A percentile compares a stretch with the other conserved stretches of the same genome.
Evolutionary conservation across 164 flowering plant species (phyloP).

Genomic region (Chimonanthus salicifolius): DNA sequence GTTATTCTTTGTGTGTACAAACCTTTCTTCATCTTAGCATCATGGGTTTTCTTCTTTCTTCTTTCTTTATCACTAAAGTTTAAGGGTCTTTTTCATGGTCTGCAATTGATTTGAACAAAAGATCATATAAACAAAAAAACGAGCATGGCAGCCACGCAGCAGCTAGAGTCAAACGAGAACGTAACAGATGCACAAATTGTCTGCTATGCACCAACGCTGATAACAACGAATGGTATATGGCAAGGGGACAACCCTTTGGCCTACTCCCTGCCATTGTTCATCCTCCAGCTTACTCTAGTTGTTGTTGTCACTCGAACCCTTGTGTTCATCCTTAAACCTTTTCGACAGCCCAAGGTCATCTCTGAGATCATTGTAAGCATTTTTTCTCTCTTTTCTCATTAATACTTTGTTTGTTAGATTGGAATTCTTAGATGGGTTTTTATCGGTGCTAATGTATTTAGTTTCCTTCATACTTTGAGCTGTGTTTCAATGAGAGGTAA

Average conservation of each 20-base stretch:
- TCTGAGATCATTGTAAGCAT: constrained; percentile 22
- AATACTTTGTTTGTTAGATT: too few relatives aligned
- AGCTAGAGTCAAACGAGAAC: not conserved
- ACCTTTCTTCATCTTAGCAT: not conserved
- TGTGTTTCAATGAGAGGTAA: too few relatives aligned
- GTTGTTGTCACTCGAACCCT: constrained; percentile 15
- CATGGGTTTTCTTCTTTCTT: not conserved
- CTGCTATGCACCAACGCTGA: constrained; percentile 16
- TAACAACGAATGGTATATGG: constrained; percentile 19
- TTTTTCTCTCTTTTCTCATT: too few relatives aligned
- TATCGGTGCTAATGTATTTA: too few relatives aligned
- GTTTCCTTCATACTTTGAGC: too few relatives aligned
- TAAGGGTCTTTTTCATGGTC: not conserved
- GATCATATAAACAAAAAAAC: not conserved
- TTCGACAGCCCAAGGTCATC: constrained; percentile 23
- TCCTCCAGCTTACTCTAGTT: constrained; percentile 14
- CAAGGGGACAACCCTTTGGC: constrained; percentile 18
- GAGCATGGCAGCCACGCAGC: not conserved
- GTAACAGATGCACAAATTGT: constrained; percentile 5
- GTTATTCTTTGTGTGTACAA: too few relatives aligned
- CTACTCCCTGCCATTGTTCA: constrained; percentile 18
- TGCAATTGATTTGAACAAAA: not conserved
- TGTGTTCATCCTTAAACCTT: constrained; percentile 16
- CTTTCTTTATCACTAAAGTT: not conserved
- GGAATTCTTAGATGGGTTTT: too few relatives aligned